Evolutionary conservation across 1,284 basidiomycete species (phyloP), one percentile per base, ranked within the genome.

Genomic region (Thecaphora thlaspeos): DNA sequence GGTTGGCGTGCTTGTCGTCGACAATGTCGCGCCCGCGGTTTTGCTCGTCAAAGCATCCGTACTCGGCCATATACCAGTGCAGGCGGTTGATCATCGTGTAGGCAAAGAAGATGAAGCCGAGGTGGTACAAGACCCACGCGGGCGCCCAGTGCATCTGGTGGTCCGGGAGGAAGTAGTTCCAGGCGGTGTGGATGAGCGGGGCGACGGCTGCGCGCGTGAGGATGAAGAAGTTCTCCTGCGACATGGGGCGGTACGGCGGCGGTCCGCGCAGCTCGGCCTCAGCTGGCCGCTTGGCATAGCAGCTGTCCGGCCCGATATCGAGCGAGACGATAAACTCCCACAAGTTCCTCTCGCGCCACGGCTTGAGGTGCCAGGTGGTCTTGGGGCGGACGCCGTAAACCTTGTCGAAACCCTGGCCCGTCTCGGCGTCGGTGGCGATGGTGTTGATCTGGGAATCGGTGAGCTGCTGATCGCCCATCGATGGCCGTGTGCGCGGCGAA

Each of bases 11-110:
- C 46, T 59, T 55, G 61, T 73, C 71, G 49, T 73, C 71, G 43
- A 73, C 70, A 42, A 73, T 61, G 50, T 73, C 71, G 37, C 71
- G 68, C 18, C 71, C 71, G n/a, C 71, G 61, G 49, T 73, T 73
- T 50, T 71, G 66, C 52, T 73, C 71, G 56, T 73, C 71, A 19
- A 73, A 68, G 2, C 51, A 52, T 12, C 71, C 71, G 48, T 70
- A 73, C 5, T 53, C 18, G 10, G 46, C 63, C 71, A 73, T 73
- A 51, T 63, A 71, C 17, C 32, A 10, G 44, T 73, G 71, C 10
- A 73, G 54, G 22, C 71, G 61, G 22, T 45, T 48, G 55, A 73
- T 73, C 56, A 73, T 64, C 21, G 34, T 21, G 9, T 52, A 15
- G 40, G 71, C 70, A 34, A 71, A 71, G 36, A 50, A 24, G 51